Evolutionary conservation across 345 rosid species (phyloP).

Genomic region (Murraya paniculata): DNA sequence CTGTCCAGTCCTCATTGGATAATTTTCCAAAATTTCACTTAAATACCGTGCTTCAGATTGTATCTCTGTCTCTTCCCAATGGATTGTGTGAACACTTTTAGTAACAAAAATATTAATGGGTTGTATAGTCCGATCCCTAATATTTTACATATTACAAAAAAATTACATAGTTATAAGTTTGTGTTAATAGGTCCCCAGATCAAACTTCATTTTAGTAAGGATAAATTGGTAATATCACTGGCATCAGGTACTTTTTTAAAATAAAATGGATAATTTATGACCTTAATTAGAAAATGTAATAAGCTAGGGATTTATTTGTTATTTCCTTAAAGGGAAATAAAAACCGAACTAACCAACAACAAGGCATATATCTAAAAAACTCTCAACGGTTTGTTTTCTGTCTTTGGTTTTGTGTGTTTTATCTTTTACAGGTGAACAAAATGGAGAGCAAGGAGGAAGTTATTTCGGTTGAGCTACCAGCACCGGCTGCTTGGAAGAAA

Average conservation of each 20-base stretch:
- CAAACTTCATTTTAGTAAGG: too few relatives aligned
- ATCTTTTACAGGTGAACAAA: slow-evolving; percentile 21
- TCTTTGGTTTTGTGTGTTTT: neutral
- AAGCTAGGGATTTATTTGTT: too few relatives aligned
- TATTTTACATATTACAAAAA: too few relatives aligned
- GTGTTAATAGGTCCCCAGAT: too few relatives aligned
- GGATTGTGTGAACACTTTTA: slow-evolving; percentile 4
- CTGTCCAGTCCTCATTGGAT: slow-evolving; percentile 2
- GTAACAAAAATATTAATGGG: neutral
- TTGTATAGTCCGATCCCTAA: too few relatives aligned
- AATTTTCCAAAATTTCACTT: neutral
- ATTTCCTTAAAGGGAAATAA: neutral
- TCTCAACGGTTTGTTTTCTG: slow-evolving; percentile 31
- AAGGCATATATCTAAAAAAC: slow-evolving; percentile 26
- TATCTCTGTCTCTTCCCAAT: slow-evolving; percentile 14
- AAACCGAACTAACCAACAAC: slow-evolving; percentile 19
- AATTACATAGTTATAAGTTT: too few relatives aligned
- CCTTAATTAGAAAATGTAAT: too few relatives aligned
- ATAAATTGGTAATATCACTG: too few relatives aligned
- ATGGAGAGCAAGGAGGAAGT: slow-evolving; percentile 53
- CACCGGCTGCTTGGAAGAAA: slow-evolving; percentile 82
- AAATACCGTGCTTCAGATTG: neutral
- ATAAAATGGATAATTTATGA: too few relatives aligned
- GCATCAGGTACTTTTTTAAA: too few relatives aligned
- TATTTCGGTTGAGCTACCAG: slow-evolving; percentile 67